Evolutionary conservation across 2,329 filamentous ascomycete genomes (phyloP).

Genomic region (Apiospora marii): DNA sequence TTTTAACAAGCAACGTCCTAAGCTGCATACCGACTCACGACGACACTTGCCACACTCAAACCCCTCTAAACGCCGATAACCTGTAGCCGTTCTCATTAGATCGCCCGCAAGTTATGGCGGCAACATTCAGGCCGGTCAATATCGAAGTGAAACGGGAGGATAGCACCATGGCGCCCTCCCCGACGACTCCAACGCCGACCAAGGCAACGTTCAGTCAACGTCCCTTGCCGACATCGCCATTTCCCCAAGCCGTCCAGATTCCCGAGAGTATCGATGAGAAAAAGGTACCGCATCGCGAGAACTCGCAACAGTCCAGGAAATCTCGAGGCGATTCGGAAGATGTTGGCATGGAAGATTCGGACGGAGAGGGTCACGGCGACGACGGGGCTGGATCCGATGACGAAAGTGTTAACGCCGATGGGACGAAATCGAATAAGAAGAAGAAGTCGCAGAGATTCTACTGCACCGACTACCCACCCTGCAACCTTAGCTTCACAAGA

Average conservation of each 20-base stretch:
- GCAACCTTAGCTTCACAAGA: constrained; percentile 91
- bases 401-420: constrained; percentile 69
- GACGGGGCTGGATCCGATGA: constrained; percentile 67
- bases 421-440: constrained; percentile 82
- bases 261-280: constrained; percentile 54
- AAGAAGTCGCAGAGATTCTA: constrained; percentile 97
- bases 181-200: constrained; percentile 65
- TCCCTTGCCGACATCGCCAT: constrained; percentile 61
- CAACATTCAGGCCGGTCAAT: constrained; percentile 58
- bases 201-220: constrained; percentile 64
- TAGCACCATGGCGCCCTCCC: constrained; percentile 36
- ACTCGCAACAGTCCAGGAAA: constrained; percentile 67
- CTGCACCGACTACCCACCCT: constrained; percentile 93
- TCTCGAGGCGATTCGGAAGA: constrained; percentile 70
- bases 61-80: neutral
- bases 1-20: constrained; percentile 28
- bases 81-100: neutral
- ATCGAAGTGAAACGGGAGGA: constrained; percentile 41
- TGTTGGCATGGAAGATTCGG: constrained; percentile 79
- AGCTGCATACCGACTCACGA: constrained; percentile 30
- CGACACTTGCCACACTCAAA: constrained; percentile 22
- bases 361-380: constrained; percentile 65
- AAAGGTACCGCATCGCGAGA: constrained; percentile 56
- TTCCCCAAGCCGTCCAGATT: constrained; percentile 57
- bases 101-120: constrained; percentile 49